Percentiles rank a stretch among this genome's conserved stretches.
These are phyloP conservation scores for Nigrograna mackinnonii DNA, from an alignment of 2,329 filamentous ascomycete species.

Conservation along the genomic window DNA sequence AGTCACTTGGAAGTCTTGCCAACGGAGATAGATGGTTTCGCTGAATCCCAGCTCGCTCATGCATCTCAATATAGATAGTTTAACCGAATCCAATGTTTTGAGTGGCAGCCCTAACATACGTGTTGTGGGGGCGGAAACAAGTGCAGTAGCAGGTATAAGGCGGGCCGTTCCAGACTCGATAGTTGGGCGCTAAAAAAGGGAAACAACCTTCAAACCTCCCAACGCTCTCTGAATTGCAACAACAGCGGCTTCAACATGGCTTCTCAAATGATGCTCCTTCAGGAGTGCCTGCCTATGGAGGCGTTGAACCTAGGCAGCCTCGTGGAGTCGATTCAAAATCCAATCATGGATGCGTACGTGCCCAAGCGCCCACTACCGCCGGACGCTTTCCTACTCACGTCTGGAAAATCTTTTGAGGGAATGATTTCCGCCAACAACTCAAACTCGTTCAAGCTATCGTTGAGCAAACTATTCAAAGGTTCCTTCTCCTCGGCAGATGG, in stretches of 20 bases:
- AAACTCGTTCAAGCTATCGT: not conserved
- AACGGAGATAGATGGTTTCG: no score
- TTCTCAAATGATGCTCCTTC: constrained; percentile 3
- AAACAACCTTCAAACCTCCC: no score
- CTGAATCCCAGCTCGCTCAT: no score
- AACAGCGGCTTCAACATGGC: constrained; percentile 1
- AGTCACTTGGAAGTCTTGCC: no score
- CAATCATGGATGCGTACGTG: constrained; percentile 4
- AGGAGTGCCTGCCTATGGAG: not conserved
- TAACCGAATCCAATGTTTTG: no score
- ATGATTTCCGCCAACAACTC: not conserved
- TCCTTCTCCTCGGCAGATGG: not conserved
- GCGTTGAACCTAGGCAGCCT: constrained; percentile 3
- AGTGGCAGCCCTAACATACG: no score
- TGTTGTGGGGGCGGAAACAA: no score
- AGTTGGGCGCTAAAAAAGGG: no score
- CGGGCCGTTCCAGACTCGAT: no score
- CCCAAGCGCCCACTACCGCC: not conserved
- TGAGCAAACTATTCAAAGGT: constrained; percentile 1
- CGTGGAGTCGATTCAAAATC: constrained; percentile 2
- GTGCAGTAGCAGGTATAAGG: no score
- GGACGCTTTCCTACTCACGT: not conserved
- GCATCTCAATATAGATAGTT: no score
- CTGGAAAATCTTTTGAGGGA: constrained; percentile 1
- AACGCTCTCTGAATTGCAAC: not conserved